Base-by-base conservation (phyloP, 305 asterid genomes). In the Ilex paraguariensis region DNA sequence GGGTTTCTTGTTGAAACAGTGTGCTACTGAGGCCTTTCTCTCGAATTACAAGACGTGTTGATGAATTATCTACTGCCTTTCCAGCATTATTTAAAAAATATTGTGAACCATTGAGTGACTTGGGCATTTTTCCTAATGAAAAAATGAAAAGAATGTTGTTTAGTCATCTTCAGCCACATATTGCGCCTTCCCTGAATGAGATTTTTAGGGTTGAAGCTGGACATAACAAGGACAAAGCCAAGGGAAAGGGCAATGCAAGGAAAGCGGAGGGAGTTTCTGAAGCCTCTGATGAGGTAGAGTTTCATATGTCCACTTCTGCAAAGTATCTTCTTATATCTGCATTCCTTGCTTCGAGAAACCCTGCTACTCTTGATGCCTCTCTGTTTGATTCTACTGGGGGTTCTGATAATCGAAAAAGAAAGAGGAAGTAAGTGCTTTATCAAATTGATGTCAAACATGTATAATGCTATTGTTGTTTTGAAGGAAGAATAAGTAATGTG, bases 371-470 rank as follows among this genome's bases (percentile, higher is more conserved):
- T 57, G 98, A 89, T 66, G 97, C 94, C 33, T 82, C 97, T 10
- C 75, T 92, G 54, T 92, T 92, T 63, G 98, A 92, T 80, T 87
- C 97, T 70, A 90, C 94, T 3, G 97, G 98, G 52, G 97, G 97
- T 65, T 63, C 81, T 7, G 83, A 74, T 67, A 84, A 80, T 65
- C 80, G 84, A 13, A 87, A 84, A 65, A 87, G 81, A 70, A 92
- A 84, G 83, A 81, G 96, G 76, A 90, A 87, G 96, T 89, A 84
- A 85, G 94, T 44, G 46, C 64, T 69, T 60, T 14, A 17, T 59
- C 50, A 54, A 46, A n/a, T 56, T 53, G 33, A 49, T 63, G 15
- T 60, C 30, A 15, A 60, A 14, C 48, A 39, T 60, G 7, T 46
- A 46, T 46, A 3, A 46, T 46, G 52, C 10, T 5, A 10, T 46